Evolutionary conservation across 768 basidiomycete species (phyloP), one percentile per base, ranked within the genome.

Genomic region (Suillus ampliporus): DNA sequence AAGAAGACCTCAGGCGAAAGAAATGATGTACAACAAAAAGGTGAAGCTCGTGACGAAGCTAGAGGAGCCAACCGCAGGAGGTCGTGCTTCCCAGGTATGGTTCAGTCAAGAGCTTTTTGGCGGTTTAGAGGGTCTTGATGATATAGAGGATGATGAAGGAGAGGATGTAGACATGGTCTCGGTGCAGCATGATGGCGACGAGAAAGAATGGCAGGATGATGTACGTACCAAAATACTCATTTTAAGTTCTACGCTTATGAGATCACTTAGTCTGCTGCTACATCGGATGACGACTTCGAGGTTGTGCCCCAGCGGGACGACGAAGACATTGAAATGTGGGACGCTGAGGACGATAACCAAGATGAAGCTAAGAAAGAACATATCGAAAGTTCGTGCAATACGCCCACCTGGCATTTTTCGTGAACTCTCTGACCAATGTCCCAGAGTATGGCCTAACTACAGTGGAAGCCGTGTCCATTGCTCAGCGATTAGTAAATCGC

Each of bases 71-170:
- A 68, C 72, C 1, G 71, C 77, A 15, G 70, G 72, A 14, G 87
- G 83, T 67, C 83, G 83, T 51, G 82, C 88, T 50, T 86, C 95
- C 2, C 84, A 90, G 68, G 74, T 98, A n/a, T 99, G 97, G 97
- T 99, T 98, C 78, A 89, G 91, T 66, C 97, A 97, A 76, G 90
- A 91, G 57, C 76, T 97, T 48, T 99, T 99, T 81, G 83, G 87
- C 56, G 90, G 84, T 26, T 72, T 83, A 2, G 74, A 86, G 8
- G 86, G 84, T 35, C 59, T 79, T 47, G 83, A 73, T 6, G 71
- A 81, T 38, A 74, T 74, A 11, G 79, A 80, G 46, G 76, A 79
- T 4, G 67, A 67, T 46, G 72, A 67, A 4, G 35, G 58, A 31
- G 70, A 67, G 28, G 71, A 74, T 23, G 58, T 67, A 1, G 75